Conservation (phyloP, 2,329 filamentous ascomycete species). For the Fusarium fujikuroi region DNA sequence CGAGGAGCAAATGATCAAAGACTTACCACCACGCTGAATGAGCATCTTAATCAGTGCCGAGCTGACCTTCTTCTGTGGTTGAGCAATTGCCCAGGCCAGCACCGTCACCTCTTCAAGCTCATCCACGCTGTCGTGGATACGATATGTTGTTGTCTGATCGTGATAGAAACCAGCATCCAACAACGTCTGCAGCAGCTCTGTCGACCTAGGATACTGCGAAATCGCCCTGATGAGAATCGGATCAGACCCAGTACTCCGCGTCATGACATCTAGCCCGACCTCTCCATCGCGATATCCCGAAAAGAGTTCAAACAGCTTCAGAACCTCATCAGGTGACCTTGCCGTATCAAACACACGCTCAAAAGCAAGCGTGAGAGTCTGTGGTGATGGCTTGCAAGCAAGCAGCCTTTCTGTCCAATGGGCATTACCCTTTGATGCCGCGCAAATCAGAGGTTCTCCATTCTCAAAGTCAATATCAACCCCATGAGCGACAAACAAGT, state of each 20-base stretch:
- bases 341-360: conserved; percentile 65
- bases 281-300: conserved; percentile 60
- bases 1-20: background rate
- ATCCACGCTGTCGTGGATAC: conserved; percentile 57
- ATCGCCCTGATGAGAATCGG: conserved; percentile 65
- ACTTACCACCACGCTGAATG: conserved; percentile 57
- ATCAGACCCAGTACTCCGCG: conserved; percentile 53
- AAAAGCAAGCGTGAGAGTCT: conserved; percentile 64
- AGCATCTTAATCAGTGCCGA: conserved; percentile 67
- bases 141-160: conserved; percentile 60
- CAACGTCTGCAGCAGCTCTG: conserved; percentile 61
- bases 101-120: conserved; percentile 67
- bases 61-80: conserved; percentile 71
- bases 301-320: conserved; percentile 64
- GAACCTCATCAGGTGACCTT: conserved; percentile 59
- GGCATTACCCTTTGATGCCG: conserved; percentile 62
- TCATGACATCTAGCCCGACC: conserved; percentile 62
- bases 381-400: conserved; percentile 59
- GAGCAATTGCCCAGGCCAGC: conserved; percentile 69
- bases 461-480: conserved; percentile 62
- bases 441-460: conserved; percentile 65
- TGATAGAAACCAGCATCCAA: conserved; percentile 69
- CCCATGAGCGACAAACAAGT: conserved; percentile 51
- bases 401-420: conserved; percentile 63
- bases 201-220: conserved; percentile 64